phyloP scores from a whole-genome alignment of 2,329 filamentous ascomycete species.

The Davidsoniella virescens region DNA sequence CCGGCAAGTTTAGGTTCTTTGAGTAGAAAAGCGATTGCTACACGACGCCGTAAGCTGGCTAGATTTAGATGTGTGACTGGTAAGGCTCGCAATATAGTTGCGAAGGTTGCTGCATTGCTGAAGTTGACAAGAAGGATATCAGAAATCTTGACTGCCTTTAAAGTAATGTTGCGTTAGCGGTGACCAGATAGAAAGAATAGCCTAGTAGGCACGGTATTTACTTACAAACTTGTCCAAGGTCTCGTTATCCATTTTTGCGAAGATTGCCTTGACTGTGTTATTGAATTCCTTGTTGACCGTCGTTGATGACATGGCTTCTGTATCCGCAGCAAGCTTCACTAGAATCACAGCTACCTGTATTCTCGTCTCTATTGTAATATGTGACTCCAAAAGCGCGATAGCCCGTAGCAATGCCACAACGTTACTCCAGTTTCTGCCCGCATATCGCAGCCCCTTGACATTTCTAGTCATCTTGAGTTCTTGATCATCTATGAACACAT shows the following conservation, averaged over 20 bases:
- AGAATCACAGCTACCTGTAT: not conserved
- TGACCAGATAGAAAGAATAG: not conserved
- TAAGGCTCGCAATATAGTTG: slow-evolving; percentile 41
- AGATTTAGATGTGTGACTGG: slow-evolving; percentile 33
- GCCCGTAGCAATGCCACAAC: slow-evolving; percentile 3
- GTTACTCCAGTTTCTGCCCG: not conserved
- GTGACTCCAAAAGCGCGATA: not conserved
- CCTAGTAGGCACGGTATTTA: slow-evolving; percentile 6
- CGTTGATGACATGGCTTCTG: slow-evolving; percentile 4
- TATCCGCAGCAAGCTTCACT: slow-evolving; percentile 7
- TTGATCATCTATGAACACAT: slow-evolving; percentile 1
- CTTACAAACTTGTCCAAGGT: slow-evolving; percentile 29
- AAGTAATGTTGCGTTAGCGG: not conserved
- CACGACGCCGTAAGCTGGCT: slow-evolving; percentile 46
- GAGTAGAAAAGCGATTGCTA: slow-evolving; percentile 51
- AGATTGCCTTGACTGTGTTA: slow-evolving; percentile 27
- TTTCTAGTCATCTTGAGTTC: slow-evolving; percentile 1
- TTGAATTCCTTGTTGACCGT: slow-evolving; percentile 25
- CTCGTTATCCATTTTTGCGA: slow-evolving; percentile 23
- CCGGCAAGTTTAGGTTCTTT: slow-evolving; percentile 27
- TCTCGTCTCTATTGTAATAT: not conserved
- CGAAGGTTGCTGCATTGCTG: slow-evolving; percentile 33
- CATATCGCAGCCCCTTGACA: not conserved
- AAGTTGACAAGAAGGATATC: slow-evolving; percentile 27
- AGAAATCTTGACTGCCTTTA: slow-evolving; percentile 1